Conservation (phyloP, 2,329 filamentous ascomycete species). For the Aspergillus oerlinghausenensis region DNA sequence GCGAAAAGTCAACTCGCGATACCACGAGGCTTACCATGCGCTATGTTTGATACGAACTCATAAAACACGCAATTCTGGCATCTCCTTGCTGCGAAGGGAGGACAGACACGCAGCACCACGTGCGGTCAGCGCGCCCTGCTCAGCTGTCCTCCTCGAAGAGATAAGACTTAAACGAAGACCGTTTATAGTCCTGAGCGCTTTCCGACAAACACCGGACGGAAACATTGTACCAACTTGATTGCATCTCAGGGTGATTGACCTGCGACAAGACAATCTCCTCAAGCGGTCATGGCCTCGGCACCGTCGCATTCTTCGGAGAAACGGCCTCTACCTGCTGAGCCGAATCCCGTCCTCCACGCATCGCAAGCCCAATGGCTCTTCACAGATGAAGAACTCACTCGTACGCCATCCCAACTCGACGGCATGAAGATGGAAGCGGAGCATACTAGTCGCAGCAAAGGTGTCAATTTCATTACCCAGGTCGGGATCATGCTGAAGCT, state of each 20-base stretch:
- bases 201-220: neutral
- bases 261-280: neutral
- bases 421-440: constrained; percentile 75
- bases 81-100: neutral
- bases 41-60: constrained; percentile 11
- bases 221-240: neutral
- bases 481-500: constrained; percentile 88
- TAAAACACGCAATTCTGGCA: neutral
- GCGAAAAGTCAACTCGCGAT: constrained; percentile 8
- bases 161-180: neutral
- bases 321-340: constrained; percentile 33
- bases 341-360: constrained; percentile 48
- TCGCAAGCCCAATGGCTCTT: constrained; percentile 81
- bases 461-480: constrained; percentile 94
- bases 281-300: constrained; percentile 24
- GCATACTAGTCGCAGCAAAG: constrained; percentile 75
- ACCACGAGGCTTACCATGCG: constrained; percentile 13
- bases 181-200: neutral
- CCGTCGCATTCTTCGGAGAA: constrained; percentile 19
- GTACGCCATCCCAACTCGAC: constrained; percentile 78
- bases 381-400: constrained; percentile 72
- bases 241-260: neutral
- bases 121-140: neutral
- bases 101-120: constrained; percentile 1
- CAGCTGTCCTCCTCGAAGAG: constrained; percentile 1